Evolutionary conservation across 1,139 yeast species (phyloP).

Genomic region (Scheffersomyces lignicola): DNA sequence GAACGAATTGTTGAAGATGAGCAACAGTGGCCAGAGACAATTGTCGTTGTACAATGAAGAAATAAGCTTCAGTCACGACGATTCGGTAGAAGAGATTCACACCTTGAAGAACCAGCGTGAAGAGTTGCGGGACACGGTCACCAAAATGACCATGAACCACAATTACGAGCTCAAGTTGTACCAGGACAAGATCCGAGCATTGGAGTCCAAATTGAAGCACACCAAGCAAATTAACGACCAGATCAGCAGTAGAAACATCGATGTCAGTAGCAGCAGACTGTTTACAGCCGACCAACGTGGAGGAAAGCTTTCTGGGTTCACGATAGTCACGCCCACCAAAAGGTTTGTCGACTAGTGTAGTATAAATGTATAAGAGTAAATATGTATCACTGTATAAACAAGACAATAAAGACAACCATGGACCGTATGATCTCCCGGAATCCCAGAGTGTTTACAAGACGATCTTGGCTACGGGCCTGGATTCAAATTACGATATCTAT

Average conservation of each 20-base stretch:
- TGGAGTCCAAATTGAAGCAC: conserved; percentile 42
- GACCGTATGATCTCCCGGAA: no score
- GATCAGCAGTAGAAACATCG: conserved; percentile 20
- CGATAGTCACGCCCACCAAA: conserved; percentile 41
- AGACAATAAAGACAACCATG: no score
- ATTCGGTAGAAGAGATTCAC: conserved; percentile 26
- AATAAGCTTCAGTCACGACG: background rate
- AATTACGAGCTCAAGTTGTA: conserved; percentile 38
- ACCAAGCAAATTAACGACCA: conserved; percentile 36
- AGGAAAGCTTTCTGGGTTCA: conserved; percentile 44
- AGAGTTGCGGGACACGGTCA: conserved; percentile 56
- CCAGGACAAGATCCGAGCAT: conserved; percentile 41
- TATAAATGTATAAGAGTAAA: no score
- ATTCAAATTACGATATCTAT: no score
- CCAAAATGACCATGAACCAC: conserved; percentile 37
- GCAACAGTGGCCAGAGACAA: background rate
- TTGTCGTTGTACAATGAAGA: conserved; percentile 4
- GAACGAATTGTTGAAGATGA: conserved; percentile 8
- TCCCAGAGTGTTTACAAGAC: no score
- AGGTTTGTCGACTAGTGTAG: conserved; percentile 26
- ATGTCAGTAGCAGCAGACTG: no score
- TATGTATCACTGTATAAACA: no score
- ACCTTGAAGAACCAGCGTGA: conserved; percentile 54
- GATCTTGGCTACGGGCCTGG: no score
- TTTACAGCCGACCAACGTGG: conserved; percentile 20